Base-by-base conservation (phyloP, 2,329 filamentous ascomycete genomes). In the Periconia digitata region DNA sequence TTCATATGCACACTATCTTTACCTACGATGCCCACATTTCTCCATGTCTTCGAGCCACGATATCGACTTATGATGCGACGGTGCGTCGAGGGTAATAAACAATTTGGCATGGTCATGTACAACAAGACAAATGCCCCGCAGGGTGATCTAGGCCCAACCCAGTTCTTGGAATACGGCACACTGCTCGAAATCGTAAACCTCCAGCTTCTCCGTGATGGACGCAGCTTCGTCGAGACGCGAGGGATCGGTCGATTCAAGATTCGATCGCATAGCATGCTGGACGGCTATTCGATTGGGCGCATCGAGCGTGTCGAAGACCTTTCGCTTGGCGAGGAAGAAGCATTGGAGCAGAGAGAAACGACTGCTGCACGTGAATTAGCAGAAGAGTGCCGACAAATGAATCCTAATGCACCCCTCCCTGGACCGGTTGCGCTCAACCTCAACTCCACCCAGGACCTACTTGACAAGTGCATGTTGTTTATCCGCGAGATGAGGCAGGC, bases 11-110 rank as follows among this genome's bases (percentile, higher is more conserved):
- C 90, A 0, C 72, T 95, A 8, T 82, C 89, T 0, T 92, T 94
- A 58, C 92, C 92, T 1, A 78, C 80, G 1, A 90, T 92, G 83
- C 90, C 76, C 0, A 92, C 89, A 0, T 94, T 94, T 58, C 75
- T 96, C 3, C 89, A 95, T 60, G 83, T 96, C n/a, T 96, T 95
- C 64, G 92, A 96, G 67, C 89, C 89, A n/a, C 82, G 89, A 6
- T 96, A 96, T 66, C 84, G 90, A 7, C 77, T 94, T n/a, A 94
- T 96, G 90, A 86, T 96, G 32, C 81, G 87, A 40, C 83, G 90
- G 29, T 87, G 84, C 0, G 75, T 95, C 44, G 86, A 91, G 53
- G 84, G 85, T 0, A 83, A 87, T 51, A 78, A 83, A 13, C 88
- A 84, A 20, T 96, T 96, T 63, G 92, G 92, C 20, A 95, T 96